Conservation (phyloP, 495 filamentous ascomycete species). For the Lasiosphaeria hispida region DNA sequence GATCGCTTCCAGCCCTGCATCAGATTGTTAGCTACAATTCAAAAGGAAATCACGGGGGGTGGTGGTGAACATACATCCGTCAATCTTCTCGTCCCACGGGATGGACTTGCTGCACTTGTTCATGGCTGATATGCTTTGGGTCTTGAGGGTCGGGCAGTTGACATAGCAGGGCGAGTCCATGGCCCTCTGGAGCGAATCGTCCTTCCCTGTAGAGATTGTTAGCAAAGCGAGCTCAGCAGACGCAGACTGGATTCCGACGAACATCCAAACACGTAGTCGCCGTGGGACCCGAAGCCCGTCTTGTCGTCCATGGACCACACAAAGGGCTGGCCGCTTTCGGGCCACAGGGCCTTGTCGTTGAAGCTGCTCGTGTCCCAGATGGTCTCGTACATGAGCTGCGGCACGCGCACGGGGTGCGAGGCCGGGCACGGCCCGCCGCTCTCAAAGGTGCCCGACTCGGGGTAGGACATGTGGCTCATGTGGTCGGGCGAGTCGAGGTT, state of each 20-base stretch:
- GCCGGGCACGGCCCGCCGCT: constrained; percentile 31
- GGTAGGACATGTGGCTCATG: constrained; percentile 39
- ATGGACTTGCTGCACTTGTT: constrained; percentile 33
- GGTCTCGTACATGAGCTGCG: constrained; percentile 43
- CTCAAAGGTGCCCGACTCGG: constrained; percentile 14
- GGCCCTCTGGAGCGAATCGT: constrained; percentile 35
- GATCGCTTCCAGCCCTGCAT: neutral
- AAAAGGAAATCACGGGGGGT: neutral
- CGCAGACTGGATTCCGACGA: neutral
- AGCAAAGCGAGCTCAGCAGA: neutral
- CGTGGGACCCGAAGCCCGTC: constrained; percentile 40
- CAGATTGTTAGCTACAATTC: neutral
- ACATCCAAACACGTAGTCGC: constrained; percentile 40
- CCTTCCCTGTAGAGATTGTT: constrained; percentile 26
- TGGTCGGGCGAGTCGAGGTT: constrained; percentile 36
- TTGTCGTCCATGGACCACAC: constrained; percentile 44
- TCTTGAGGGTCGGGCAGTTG: constrained; percentile 39
- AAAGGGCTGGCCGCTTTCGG: constrained; percentile 43
- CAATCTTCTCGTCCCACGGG: constrained; percentile 25
- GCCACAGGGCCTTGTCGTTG: constrained; percentile 41
- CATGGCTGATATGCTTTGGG: constrained; percentile 30
- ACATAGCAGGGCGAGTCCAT: constrained; percentile 40
- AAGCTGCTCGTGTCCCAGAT: constrained; percentile 40
- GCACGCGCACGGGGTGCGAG: constrained; percentile 31
- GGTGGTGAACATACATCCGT: constrained; percentile 29